phyloP scores from a whole-genome alignment of 2,329 filamentous ascomycete genomes.

The Parascedosporium putredinis region DNA sequence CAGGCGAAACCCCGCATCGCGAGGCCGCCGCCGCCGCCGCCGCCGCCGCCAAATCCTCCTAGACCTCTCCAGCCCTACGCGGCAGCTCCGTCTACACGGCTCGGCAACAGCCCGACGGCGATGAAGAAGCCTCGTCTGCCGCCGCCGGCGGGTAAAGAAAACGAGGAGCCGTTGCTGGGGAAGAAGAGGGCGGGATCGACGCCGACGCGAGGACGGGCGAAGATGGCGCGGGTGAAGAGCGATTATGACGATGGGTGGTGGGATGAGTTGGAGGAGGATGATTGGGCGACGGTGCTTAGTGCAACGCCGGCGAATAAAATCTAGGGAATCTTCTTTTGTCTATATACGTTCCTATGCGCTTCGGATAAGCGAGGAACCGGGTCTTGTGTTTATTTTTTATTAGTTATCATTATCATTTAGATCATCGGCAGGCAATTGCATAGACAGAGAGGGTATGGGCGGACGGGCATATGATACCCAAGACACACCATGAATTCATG shows the following conservation, averaged over 20 bases:
- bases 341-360: too few relatives aligned
- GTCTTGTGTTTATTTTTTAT: too few relatives aligned
- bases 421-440: too few relatives aligned
- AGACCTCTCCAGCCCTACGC: too few relatives aligned
- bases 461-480: too few relatives aligned
- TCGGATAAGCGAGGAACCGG: too few relatives aligned
- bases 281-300: background rate
- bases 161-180: background rate
- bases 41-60: too few relatives aligned
- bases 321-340: background rate
- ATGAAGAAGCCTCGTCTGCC: background rate
- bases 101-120: background rate
- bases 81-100: too few relatives aligned
- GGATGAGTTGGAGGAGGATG: background rate
- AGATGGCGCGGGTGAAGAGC: background rate
- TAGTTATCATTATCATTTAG: too few relatives aligned
- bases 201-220: background rate
- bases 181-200: background rate
- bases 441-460: too few relatives aligned
- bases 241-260: constrained; percentile 6
- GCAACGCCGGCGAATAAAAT: background rate
- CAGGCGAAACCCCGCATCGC: constrained; percentile 11
- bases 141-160: background rate
- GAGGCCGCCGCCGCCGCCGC: background rate
- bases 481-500: too few relatives aligned